These are phyloP conservation scores for Mycena sanguinolenta DNA, from an alignment of 768 basidiomycete species.

Conservation along the genomic window DNA sequence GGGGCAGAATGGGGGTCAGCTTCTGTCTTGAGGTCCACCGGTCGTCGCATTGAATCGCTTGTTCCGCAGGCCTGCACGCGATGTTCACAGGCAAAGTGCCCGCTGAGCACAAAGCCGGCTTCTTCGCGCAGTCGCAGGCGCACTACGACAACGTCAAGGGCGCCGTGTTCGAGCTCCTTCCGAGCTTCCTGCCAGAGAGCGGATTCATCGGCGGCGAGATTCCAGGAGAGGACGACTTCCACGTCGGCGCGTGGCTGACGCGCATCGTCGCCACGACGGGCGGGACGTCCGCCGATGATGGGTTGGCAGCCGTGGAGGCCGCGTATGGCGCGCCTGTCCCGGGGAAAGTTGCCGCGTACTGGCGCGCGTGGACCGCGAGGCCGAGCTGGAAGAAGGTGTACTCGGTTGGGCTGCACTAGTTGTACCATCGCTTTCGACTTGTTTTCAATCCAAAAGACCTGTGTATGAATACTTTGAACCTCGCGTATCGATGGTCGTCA, in stretches of 20 bases:
- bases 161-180: slow-evolving; percentile 57
- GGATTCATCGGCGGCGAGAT: slow-evolving; percentile 62
- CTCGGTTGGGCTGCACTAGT: slow-evolving; percentile 57
- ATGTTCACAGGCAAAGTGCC: slow-evolving; percentile 56
- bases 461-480: too few species aligned
- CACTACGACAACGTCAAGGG: slow-evolving; percentile 54
- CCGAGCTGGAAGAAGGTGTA: slow-evolving; percentile 63
- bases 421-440: background rate
- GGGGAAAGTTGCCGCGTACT: slow-evolving; percentile 47
- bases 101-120: slow-evolving; percentile 49
- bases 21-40: background rate
- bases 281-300: slow-evolving; percentile 52
- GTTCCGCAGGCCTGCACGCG: slow-evolving; percentile 46
- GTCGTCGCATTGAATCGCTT: background rate
- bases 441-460: too few species aligned
- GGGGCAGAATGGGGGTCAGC: slow-evolving; percentile 49
- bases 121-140: slow-evolving; percentile 53
- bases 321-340: slow-evolving; percentile 42
- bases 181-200: slow-evolving; percentile 53
- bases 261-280: slow-evolving; percentile 57
- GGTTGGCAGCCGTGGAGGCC: slow-evolving; percentile 52
- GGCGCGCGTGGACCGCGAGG: slow-evolving; percentile 58
- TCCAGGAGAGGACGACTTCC: slow-evolving; percentile 69
- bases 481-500: too few species aligned
- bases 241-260: slow-evolving; percentile 66